Percentiles rank a stretch among this genome's conserved stretches.
Conservation (phyloP, 371 early-diverging fungal species). For the Conidiobolus incongruus region DNA sequence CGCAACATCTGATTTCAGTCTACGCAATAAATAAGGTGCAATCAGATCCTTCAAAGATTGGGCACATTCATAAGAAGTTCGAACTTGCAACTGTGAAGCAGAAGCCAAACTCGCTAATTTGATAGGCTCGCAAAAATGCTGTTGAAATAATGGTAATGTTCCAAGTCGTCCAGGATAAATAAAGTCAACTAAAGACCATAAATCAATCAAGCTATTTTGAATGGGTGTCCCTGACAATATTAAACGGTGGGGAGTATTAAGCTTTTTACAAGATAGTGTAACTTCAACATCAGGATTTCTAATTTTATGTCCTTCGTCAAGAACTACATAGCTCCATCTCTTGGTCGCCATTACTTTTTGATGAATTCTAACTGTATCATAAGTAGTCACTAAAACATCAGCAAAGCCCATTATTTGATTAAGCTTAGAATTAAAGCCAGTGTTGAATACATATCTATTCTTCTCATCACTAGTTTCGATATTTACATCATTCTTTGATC, state of each 20-base stretch:
- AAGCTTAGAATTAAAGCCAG: conserved; percentile 7
- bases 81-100: conserved; percentile 68
- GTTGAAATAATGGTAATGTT: conserved; percentile 58
- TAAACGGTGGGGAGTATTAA: conserved; percentile 63
- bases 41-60: conserved; percentile 77
- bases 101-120: conserved; percentile 80
- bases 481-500: conserved; percentile 22
- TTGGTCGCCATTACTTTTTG: conserved; percentile 31
- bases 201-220: conserved; percentile 91
- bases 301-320: conserved; percentile 98
- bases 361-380: conserved; percentile 54
- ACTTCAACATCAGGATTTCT: conserved; percentile 86
- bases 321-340: conserved; percentile 73
- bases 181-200: conserved; percentile 96
- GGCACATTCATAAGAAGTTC: conserved; percentile 83
- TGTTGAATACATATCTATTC: neutral
- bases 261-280: conserved; percentile 62
- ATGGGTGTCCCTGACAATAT: conserved; percentile 96
- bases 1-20: conserved; percentile 89
- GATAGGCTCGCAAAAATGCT: conserved; percentile 81
- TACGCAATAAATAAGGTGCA: conserved; percentile 77
- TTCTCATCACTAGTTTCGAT: conserved; percentile 4
- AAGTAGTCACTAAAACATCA: conserved; percentile 74
- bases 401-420: conserved; percentile 20
- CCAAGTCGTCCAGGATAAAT: conserved; percentile 87